Base-by-base conservation (phyloP, 352 stramenopile genomes). In the Globisporangium cylindrosporum region DNA sequence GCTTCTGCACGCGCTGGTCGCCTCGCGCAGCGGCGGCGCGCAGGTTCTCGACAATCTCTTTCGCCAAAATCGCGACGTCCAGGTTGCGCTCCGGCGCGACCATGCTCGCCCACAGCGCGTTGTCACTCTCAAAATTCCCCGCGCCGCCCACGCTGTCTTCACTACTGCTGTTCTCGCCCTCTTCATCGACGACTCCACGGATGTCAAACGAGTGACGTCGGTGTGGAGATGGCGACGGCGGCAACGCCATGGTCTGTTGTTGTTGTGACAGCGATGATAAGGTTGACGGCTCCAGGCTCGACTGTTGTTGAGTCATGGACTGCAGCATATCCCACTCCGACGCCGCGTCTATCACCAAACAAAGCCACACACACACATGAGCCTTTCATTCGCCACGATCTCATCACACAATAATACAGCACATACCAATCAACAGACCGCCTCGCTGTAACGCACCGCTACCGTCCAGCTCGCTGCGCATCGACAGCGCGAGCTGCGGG, bases 1-100 rank as follows among this genome's bases (percentile, higher is more conserved):
- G 34, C 43, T 68, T 74, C 7, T 75, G 69, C 15, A 76, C 60
- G 29, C 70, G 76, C 51, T 77, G 34, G 24, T 75, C 67, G 41
- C 82, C 67, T 34, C 68, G 67, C 10, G 49, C 66, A 58, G 77
- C 75, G 3, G 74, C 68, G 3, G 38, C 54, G 22, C 71, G 66
- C 14, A 88, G 71, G 59, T 82, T 85, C 57, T 64, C 64, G 41
- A 88, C 74, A 58, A 85, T 75, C 43, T 86, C 72, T 27, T 81
- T 81, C 2, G 77, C 70, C 25, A 73, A 25, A 27, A 46, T 22
- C 29, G 71, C 41, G 14, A 73, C 59, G 63, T 70, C 64, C 25
- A 59, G 4, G 22, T 70, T 69, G 18, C 76, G 51, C 59, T 74
- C 65, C 3, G 57, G 54, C 8, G 46, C 69, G 1, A 72, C 48